Evolutionary conservation across 768 basidiomycete species (phyloP).

Genomic region (Lactifluus pinguis): DNA sequence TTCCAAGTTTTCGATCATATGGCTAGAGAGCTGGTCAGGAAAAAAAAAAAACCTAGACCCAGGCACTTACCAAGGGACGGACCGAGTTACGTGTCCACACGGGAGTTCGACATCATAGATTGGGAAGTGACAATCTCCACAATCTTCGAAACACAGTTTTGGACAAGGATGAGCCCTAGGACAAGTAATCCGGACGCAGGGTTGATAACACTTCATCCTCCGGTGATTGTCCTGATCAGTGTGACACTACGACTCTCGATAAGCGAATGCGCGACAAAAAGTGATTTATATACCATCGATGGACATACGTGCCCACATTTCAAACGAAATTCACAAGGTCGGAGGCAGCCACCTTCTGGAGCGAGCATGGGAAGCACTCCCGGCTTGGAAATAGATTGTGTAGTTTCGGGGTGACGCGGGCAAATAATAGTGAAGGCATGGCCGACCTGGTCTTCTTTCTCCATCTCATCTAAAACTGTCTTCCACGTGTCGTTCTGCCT

Average conservation of each 20-base stretch:
- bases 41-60: background rate
- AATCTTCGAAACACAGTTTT: conserved; percentile 23
- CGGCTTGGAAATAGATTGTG: conserved; percentile 1
- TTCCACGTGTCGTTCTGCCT: conserved; percentile 50
- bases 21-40: conserved; percentile 17
- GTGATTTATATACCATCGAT: conserved; percentile 19
- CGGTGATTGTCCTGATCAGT: conserved; percentile 20
- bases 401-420: conserved; percentile 13
- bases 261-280: background rate
- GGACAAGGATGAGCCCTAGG: conserved; percentile 23
- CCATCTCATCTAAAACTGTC: conserved; percentile 46
- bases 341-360: conserved; percentile 26
- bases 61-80: conserved; percentile 24
- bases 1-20: conserved; percentile 20
- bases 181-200: conserved; percentile 21
- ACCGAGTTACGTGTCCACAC: conserved; percentile 22
- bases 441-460: conserved; percentile 28
- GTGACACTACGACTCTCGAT: conserved; percentile 18
- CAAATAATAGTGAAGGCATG: conserved; percentile 10
- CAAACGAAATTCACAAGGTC: conserved; percentile 23
- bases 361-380: conserved; percentile 10
- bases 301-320: conserved; percentile 28
- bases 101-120: conserved; percentile 21
- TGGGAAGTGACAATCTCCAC: conserved; percentile 25
- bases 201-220: conserved; percentile 20